phyloP scores from a whole-genome alignment of 768 basidiomycete genomes.

The Russula olivacea region DNA sequence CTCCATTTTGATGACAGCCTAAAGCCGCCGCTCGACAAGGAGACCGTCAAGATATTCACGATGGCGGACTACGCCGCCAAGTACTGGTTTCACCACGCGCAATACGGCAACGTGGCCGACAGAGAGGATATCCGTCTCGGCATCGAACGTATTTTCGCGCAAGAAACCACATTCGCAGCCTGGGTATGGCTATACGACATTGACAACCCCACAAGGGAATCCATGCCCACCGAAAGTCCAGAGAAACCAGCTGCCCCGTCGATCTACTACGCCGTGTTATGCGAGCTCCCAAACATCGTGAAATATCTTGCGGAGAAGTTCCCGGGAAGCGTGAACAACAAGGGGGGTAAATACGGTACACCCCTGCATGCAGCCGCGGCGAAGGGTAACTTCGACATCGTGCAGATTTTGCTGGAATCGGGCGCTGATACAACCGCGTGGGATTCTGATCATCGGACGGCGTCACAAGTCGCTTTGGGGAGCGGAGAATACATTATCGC shows the following conservation, averaged over 20 bases:
- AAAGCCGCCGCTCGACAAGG: background rate
- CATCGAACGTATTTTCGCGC: constrained; percentile 16
- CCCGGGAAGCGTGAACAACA: background rate
- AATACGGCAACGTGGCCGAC: background rate
- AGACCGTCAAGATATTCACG: constrained; percentile 16
- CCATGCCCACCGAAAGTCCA: constrained; percentile 5
- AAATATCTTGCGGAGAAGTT: constrained; percentile 5
- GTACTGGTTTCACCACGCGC: constrained; percentile 11
- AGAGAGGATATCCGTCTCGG: constrained; percentile 12
- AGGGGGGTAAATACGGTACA: background rate
- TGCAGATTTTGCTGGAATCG: background rate
- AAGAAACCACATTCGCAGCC: background rate
- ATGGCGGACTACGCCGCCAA: constrained; percentile 12
- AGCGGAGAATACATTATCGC: constrained; percentile 4
- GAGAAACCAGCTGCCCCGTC: background rate
- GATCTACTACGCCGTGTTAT: constrained; percentile 15
- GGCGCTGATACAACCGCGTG: constrained; percentile 1
- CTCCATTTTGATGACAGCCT: constrained; percentile 15
- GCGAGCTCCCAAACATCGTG: constrained; percentile 11
- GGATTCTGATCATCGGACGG: constrained; percentile 5
- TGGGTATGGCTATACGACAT: constrained; percentile 19
- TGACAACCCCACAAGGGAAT: constrained; percentile 8
- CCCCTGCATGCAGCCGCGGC: constrained; percentile 9
- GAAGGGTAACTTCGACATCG: constrained; percentile 3
- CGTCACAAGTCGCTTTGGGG: constrained; percentile 13